Base-by-base conservation (phyloP, 495 filamentous ascomycete species). In the Penicillium argentinense region DNA sequence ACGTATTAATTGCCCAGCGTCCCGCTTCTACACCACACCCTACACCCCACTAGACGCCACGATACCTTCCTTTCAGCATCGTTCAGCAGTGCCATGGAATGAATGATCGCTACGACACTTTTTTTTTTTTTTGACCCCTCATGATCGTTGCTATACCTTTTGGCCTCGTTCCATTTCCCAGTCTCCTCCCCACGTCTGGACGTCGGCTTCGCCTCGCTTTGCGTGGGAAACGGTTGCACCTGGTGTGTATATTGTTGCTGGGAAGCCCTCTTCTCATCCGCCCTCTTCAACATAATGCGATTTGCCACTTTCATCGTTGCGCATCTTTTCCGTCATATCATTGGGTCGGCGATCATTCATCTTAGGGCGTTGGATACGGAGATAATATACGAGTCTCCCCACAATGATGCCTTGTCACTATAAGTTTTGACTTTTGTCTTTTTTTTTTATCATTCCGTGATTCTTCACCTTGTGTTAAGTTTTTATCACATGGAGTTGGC, bases 381-480 rank as follows among this genome's bases (percentile, higher is more conserved):
- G 70, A 73, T 65, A 62, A 73, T 72, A 75, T 50, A 75, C 68
- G 72, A 68, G 62, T 73, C 64, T 62, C 67, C 70, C 64, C 48
- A 59, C 69, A 75, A 73, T 68, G 67, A 75, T 72, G 71, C 67
- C 67, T 58, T 71, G 57, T 68, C 39, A 40, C 42, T 57, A 46
- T 64, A 59, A 56, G 52, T 47, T 53, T 46, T 47, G 52, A 41
- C 44, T 34, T 55, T 52, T 39, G 9, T 50, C 51, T 33, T 48
- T 25, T 43, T 57, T 40, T 38, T 53, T 30, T 38, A 23, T 57
- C 42, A 47, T 26, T 44, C 51, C 41, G 47, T 27, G 16, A 29
- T 32, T 47, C n/a, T 24, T 46, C 16, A 13, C 29, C 45, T 51
- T 53, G n/a, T 34, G 43, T 41, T 24, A 18, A n/a, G n/a, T 42